These are phyloP conservation scores for Stagonosporopsis rhizophila DNA, from an alignment of 2,329 filamentous ascomycete genomes.

Conservation along the genomic window DNA sequence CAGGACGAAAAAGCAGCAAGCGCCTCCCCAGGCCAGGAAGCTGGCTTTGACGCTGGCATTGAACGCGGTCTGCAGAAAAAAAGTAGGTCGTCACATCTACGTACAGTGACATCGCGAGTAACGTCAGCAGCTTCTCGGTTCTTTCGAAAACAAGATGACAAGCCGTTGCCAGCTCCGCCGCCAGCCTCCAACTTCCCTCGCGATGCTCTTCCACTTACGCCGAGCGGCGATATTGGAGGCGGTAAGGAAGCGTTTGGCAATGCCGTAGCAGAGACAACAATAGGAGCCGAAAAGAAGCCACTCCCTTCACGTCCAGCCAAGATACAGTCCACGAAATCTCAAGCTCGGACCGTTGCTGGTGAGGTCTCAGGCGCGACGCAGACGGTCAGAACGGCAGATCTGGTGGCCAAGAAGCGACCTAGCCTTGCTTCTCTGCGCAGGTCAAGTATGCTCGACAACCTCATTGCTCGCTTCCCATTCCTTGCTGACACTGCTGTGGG, in stretches of 20 bases:
- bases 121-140: constrained; percentile 18
- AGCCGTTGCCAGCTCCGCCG: neutral
- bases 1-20: constrained; percentile 28
- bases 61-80: constrained; percentile 22
- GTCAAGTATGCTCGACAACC: constrained; percentile 17
- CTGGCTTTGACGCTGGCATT: constrained; percentile 28
- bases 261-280: neutral
- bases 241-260: neutral
- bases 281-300: neutral
- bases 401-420: constrained; percentile 17
- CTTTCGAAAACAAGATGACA: constrained; percentile 1
- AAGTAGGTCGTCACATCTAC: constrained; percentile 13
- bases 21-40: neutral
- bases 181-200: neutral
- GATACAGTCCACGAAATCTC: neutral
- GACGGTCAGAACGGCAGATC: constrained; percentile 1
- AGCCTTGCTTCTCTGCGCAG: constrained; percentile 23
- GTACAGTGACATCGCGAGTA: neutral
- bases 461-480: neutral
- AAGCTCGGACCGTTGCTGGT: neutral
- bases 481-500: constrained; percentile 13
- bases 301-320: neutral
- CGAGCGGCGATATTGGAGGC: neutral
- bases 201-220: neutral
- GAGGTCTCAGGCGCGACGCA: neutral